Conservation (phyloP, 768 basidiomycete species). For the Panus rudis region DNA sequence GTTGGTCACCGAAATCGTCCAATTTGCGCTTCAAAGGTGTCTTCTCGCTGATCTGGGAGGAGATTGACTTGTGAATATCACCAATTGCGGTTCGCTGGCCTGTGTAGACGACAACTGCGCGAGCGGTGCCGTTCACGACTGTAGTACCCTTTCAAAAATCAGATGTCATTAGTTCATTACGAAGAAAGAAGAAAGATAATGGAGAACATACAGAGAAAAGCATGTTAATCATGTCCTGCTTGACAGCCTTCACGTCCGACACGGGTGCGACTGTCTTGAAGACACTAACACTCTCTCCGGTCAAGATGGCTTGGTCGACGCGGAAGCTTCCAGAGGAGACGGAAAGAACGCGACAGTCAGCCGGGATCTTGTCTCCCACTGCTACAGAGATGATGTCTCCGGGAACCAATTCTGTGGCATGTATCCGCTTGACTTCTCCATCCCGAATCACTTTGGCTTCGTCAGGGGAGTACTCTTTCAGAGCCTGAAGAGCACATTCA, state of each 20-base stretch:
- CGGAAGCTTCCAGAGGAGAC: constrained; percentile 91
- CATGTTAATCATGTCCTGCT: constrained; percentile 98
- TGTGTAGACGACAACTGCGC: constrained; percentile 82
- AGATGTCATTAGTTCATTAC: neutral
- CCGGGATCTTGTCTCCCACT: constrained; percentile 93
- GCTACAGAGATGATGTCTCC: constrained; percentile 89
- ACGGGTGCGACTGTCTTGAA: constrained; percentile 71
- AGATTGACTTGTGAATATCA: constrained; percentile 95
- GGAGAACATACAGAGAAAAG: constrained; percentile 69
- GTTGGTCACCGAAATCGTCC: constrained; percentile 96
- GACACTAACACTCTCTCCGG: constrained; percentile 88
- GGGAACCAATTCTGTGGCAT: constrained; percentile 86
- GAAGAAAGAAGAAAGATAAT: neutral
- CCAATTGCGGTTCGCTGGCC: constrained; percentile 89
- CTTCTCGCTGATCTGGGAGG: constrained; percentile 89
- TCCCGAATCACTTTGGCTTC: constrained; percentile 86
- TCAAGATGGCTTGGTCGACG: constrained; percentile 94
- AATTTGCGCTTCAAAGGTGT: constrained; percentile 96
- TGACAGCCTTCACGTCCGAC: constrained; percentile 73
- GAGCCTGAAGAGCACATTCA: constrained; percentile 47
- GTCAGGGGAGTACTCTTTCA: constrained; percentile 96
- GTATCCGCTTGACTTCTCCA: constrained; percentile 62
- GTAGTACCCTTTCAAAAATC: constrained; percentile 69
- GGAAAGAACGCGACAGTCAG: constrained; percentile 85
- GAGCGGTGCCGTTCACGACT: constrained; percentile 88